Conservation (phyloP, 2,329 filamentous ascomycete species). For the Beauveria asiatica region DNA sequence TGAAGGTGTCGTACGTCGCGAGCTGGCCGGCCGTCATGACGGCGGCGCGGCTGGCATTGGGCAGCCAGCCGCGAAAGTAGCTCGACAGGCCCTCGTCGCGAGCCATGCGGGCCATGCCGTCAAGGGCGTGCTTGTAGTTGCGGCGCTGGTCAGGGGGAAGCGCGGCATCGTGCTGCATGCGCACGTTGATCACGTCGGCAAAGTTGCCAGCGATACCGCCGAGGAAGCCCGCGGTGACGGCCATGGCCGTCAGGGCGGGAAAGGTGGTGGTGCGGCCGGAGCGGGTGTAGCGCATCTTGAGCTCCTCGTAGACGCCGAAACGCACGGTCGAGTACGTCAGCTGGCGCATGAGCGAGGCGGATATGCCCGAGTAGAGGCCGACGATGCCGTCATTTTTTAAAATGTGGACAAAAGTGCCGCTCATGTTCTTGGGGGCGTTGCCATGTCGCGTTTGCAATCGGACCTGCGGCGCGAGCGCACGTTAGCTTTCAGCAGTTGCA, state of each 20-base stretch:
- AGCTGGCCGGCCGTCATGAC: slow-evolving; percentile 82
- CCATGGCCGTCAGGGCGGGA: slow-evolving; percentile 71
- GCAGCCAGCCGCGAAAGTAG: slow-evolving; percentile 78
- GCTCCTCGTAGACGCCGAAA: slow-evolving; percentile 91
- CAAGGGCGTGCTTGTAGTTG: slow-evolving; percentile 82
- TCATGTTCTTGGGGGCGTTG: slow-evolving; percentile 71
- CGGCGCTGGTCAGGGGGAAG: slow-evolving; percentile 65
- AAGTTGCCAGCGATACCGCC: slow-evolving; percentile 90
- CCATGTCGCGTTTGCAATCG: slow-evolving; percentile 77
- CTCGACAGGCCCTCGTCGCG: slow-evolving; percentile 68
- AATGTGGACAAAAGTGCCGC: slow-evolving; percentile 78
- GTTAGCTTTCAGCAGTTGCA: slow-evolving; percentile 10
- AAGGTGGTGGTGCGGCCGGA: slow-evolving; percentile 52
- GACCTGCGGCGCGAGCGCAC: slow-evolving; percentile 44
- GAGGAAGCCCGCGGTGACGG: slow-evolving; percentile 73
- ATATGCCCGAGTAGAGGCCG: slow-evolving; percentile 85
- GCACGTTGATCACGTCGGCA: slow-evolving; percentile 92
- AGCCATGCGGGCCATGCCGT: slow-evolving; percentile 82
- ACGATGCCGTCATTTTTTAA: slow-evolving; percentile 64
- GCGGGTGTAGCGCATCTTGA: slow-evolving; percentile 58
- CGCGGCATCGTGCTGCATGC: slow-evolving; percentile 90
- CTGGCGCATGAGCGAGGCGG: slow-evolving; percentile 86
- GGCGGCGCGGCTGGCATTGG: slow-evolving; percentile 72
- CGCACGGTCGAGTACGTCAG: slow-evolving; percentile 93
- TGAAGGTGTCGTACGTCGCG: slow-evolving; percentile 78